phyloP scores from a whole-genome alignment of 179 eudicot genomes.

The Drosera spatulata region DNA sequence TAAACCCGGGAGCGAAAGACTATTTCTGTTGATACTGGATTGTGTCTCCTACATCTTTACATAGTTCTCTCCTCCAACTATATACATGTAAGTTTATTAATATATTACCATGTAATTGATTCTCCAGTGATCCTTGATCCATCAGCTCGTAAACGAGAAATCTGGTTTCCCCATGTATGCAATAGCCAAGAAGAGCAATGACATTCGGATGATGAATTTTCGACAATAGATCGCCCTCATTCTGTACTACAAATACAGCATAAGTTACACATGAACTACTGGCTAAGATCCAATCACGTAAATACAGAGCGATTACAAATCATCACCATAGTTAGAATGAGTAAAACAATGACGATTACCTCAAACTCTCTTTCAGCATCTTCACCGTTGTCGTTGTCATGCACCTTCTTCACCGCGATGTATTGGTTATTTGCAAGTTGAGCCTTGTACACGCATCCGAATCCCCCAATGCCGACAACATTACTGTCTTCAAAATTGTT shows the following conservation, averaged over 20 bases:
- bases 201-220: too few relatives aligned
- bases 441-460: slow-evolving; percentile 79
- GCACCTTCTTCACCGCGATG: slow-evolving; percentile 70
- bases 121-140: slow-evolving; percentile 49
- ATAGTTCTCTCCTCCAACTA: too few relatives aligned
- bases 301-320: too few relatives aligned
- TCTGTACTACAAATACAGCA: slow-evolving; percentile 31
- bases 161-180: too few relatives aligned
- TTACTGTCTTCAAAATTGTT: slow-evolving; percentile 46
- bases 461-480: slow-evolving; percentile 61
- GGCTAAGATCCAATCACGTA: too few relatives aligned
- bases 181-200: too few relatives aligned
- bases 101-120: slow-evolving; percentile 71
- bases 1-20: too few relatives aligned
- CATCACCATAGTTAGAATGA: too few relatives aligned
- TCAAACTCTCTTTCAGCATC: slow-evolving; percentile 71
- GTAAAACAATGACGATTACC: slow-evolving; percentile 23
- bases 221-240: slow-evolving; percentile 23
- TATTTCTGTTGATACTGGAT: too few relatives aligned
- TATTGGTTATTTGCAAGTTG: slow-evolving; percentile 36
- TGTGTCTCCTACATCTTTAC: too few relatives aligned
- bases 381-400: slow-evolving; percentile 15
- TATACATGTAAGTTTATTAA: too few relatives aligned
- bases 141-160: too few relatives aligned
- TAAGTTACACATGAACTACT: not conserved